phyloP scores from a whole-genome alignment of 768 basidiomycete species.

The Botryobasidium botryosum region DNA sequence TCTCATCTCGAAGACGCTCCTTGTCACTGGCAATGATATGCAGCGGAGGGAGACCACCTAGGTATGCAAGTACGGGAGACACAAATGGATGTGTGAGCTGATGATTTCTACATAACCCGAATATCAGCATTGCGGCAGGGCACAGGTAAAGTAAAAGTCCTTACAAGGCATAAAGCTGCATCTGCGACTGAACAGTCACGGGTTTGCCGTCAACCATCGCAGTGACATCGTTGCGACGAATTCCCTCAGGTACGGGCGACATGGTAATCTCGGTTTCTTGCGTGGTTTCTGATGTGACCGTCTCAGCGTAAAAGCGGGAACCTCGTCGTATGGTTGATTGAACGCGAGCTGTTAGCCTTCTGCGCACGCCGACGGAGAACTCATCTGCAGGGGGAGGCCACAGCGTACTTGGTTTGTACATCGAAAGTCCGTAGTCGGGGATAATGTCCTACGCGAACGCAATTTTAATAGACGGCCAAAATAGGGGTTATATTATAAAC shows the following conservation, averaged over 20 bases:
- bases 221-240: constrained; percentile 9
- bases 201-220: constrained; percentile 21
- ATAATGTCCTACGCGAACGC: constrained; percentile 46
- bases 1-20: constrained; percentile 85
- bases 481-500: neutral
- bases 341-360: no score
- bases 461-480: neutral
- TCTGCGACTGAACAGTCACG: constrained; percentile 33
- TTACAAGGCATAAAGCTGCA: constrained; percentile 73
- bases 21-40: constrained; percentile 73
- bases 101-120: constrained; percentile 5
- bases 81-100: constrained; percentile 60
- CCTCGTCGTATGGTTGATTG: no score
- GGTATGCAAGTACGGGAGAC: constrained; percentile 54
- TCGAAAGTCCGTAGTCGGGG: constrained; percentile 46
- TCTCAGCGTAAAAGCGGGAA: no score
- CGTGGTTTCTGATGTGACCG: no score
- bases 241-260: no score
- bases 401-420: constrained; percentile 52
- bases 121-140: no score
- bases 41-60: constrained; percentile 83
- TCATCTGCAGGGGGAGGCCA: constrained; percentile 34
- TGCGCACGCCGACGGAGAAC: no score
- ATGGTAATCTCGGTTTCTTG: no score
- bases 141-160: constrained; percentile 15